Base-by-base conservation (phyloP, 2,329 filamentous ascomycete genomes). In the Penicillium sp. region DNA sequence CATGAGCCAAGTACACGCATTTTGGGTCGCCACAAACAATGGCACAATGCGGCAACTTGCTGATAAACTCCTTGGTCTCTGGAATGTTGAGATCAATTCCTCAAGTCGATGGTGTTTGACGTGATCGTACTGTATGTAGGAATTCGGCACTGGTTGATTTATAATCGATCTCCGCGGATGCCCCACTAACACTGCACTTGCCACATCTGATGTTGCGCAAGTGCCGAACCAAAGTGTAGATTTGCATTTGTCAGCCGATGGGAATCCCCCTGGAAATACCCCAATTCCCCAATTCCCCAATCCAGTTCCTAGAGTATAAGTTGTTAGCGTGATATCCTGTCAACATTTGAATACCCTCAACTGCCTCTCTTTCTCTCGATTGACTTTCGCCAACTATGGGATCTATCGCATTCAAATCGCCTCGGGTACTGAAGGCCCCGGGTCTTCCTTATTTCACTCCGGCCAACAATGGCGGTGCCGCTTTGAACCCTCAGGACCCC, bases 381-480 rank as follows among this genome's bases (percentile, higher is more conserved):
- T 23, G 13, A 53, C 19, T 21, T 35, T 37, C 23, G 14, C 11
- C 16, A 26, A 33, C 21, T 10, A 53, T 53, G 50, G 50, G 50
- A 6, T 53, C 62, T 19, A 54, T 26, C 37, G 23, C 11, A 8
- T 58, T 64, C 23, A 52, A 23, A 23, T 66, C 58, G 4, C 60
- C 62, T 14, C 33, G 33, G 9, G 47, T 60, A 0, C 3, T 52
- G 3, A 46, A 53, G 35, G 69, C 72, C 3, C 54, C 64, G 23
- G 68, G 61, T 14, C 50, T 77, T 23, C 72, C 79, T 11, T 75
- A 72, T 61, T 77, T 71, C 59, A 74, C 73, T 3, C 73, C 74
- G 16, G 62, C 65, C 55, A 73, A 76, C 59, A 69, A 73, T 53
- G 70, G 65, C 7, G 73, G 71, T n/a, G 70, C 69, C 16, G 72